Percentiles rank a stretch among this genome's conserved stretches.
Evolutionary conservation across 495 filamentous ascomycete species (phyloP).

Genomic region (Staphylotrichum tortipilum): DNA sequence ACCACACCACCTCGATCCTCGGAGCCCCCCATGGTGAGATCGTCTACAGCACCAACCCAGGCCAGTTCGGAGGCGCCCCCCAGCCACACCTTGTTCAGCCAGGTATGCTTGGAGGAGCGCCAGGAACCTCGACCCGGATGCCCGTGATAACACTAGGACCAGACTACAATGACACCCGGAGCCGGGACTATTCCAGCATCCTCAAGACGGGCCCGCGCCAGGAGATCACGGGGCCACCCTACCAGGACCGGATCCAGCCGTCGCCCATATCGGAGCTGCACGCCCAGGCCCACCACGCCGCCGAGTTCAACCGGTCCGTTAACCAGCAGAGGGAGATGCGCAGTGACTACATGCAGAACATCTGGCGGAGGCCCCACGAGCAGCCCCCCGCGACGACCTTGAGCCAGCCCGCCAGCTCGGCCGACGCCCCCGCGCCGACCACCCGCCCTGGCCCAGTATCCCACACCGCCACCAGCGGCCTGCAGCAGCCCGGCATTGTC

Average conservation of each 20-base stretch:
- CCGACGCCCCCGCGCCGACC: slow-evolving; percentile 34
- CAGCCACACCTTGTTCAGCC: slow-evolving; percentile 61
- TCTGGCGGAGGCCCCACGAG: slow-evolving; percentile 73
- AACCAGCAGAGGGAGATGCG: slow-evolving; percentile 67
- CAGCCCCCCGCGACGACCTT: slow-evolving; percentile 47
- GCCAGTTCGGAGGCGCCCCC: slow-evolving; percentile 49
- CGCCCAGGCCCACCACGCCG: slow-evolving; percentile 77
- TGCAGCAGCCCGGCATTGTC: slow-evolving; percentile 36
- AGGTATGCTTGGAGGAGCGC: slow-evolving; percentile 55
- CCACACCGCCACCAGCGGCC: slow-evolving; percentile 34
- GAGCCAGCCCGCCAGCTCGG: slow-evolving; percentile 39
- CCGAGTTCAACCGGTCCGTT: slow-evolving; percentile 81
- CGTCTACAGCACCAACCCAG: slow-evolving; percentile 68
- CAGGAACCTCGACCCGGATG: slow-evolving; percentile 58
- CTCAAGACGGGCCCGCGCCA: slow-evolving; percentile 68
- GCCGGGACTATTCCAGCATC: slow-evolving; percentile 74
- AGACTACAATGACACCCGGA: slow-evolving; percentile 65
- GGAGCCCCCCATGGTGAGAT: slow-evolving; percentile 66
- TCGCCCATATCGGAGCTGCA: slow-evolving; percentile 76
- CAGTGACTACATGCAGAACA: slow-evolving; percentile 62
- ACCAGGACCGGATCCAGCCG: slow-evolving; percentile 76
- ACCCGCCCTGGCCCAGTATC: slow-evolving; percentile 44
- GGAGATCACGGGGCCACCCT: slow-evolving; percentile 79
- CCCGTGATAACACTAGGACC: slow-evolving; percentile 78
- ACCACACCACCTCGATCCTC: slow-evolving; percentile 37